Evolutionary conservation across 2,329 filamentous ascomycete species (phyloP).

Genomic region (Diplodia scrobiculata): DNA sequence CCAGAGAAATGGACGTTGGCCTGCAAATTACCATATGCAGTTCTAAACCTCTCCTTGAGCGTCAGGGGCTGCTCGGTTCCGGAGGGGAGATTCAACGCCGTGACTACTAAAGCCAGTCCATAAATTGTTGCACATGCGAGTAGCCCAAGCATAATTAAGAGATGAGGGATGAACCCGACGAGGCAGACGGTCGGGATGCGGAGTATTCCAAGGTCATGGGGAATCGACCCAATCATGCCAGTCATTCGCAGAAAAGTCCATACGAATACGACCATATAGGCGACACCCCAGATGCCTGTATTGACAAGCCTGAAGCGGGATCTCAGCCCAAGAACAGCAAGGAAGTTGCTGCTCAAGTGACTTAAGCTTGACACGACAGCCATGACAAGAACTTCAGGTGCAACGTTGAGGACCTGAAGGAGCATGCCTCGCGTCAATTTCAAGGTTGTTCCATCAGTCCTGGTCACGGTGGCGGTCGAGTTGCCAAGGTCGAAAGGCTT

Average conservation of each 20-base stretch:
- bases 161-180: constrained; percentile 89
- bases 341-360: constrained; percentile 78
- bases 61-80: constrained; percentile 51
- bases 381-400: constrained; percentile 84
- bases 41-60: constrained; percentile 62
- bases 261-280: constrained; percentile 83
- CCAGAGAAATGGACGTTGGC: constrained; percentile 81
- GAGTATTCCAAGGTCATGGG: constrained; percentile 66
- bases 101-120: constrained; percentile 71
- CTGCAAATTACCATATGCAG: constrained; percentile 86
- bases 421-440: constrained; percentile 62
- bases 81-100: constrained; percentile 66
- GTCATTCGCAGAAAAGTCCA: constrained; percentile 66
- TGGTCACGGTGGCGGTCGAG: constrained; percentile 37
- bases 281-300: constrained; percentile 85
- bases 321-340: constrained; percentile 80
- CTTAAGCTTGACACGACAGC: constrained; percentile 87
- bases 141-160: constrained; percentile 83
- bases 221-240: constrained; percentile 30
- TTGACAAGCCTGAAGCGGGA: constrained; percentile 78
- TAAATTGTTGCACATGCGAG: constrained; percentile 76
- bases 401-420: constrained; percentile 78
- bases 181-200: constrained; percentile 93
- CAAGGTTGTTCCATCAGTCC: constrained; percentile 51
- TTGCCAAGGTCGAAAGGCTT: constrained; percentile 72